These are phyloP conservation scores for Euphorbia lathyris DNA, from an alignment of 345 rosid genomes.

Conservation along the genomic window DNA sequence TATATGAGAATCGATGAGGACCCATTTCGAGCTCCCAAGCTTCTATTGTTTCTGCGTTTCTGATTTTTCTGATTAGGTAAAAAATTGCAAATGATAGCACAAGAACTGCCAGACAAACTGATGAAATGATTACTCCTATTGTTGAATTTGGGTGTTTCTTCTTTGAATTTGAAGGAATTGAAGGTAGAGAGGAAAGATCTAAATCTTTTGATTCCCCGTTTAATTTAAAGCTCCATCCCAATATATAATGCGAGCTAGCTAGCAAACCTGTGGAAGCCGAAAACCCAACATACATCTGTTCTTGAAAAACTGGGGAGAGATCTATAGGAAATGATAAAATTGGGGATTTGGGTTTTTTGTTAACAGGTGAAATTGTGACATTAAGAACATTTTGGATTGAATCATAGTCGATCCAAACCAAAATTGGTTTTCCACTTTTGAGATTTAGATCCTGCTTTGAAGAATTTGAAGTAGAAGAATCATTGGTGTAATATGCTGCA, in stretches of 20 bases:
- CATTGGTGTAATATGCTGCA: slow-evolving; percentile 13
- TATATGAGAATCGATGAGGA: slow-evolving; percentile 23
- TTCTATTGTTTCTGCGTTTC: slow-evolving; percentile 23
- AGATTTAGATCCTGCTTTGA: slow-evolving; percentile 15
- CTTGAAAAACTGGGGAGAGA: slow-evolving; percentile 22
- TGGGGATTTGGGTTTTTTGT: slow-evolving; percentile 18
- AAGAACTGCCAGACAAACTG: slow-evolving; percentile 3
- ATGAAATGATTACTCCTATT: slow-evolving; percentile 12
- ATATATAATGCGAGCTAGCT: slow-evolving; percentile 26
- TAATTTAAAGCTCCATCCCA: slow-evolving; percentile 28
- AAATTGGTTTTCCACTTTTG: slow-evolving; percentile 16
- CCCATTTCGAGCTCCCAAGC: slow-evolving; percentile 32
- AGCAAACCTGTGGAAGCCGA: slow-evolving; percentile 29
- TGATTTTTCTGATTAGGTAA: slow-evolving; percentile 18
- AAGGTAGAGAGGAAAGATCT: slow-evolving; percentile 32
- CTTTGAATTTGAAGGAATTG: slow-evolving; percentile 11
- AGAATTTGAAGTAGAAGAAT: not conserved
- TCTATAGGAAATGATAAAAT: slow-evolving; percentile 21
- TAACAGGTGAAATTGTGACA: slow-evolving; percentile 24
- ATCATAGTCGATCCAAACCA: slow-evolving; percentile 30
- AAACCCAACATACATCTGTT: slow-evolving; percentile 28
- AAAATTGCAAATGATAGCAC: not conserved
- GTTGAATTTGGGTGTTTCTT: slow-evolving; percentile 3
- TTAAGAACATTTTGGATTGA: slow-evolving; percentile 18
- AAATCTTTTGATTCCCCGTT: slow-evolving; percentile 19